Percentiles rank a stretch among this genome's conserved stretches.
These are phyloP conservation scores for Albugo candida DNA, from an alignment of 352 stramenopile genomes.

Conservation along the genomic window DNA sequence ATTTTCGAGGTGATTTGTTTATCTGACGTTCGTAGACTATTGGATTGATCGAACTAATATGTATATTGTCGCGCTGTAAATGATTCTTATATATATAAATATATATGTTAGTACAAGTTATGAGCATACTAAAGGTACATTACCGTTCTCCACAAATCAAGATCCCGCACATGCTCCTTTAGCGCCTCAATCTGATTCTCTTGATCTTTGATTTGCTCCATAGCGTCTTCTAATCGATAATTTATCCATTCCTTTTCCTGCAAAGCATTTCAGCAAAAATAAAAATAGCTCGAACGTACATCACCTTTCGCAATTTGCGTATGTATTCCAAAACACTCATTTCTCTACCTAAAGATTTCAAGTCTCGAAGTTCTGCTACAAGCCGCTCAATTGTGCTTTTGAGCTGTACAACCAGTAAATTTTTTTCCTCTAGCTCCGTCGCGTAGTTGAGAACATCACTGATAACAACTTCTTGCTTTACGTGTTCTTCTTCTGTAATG, in stretches of 20 bases:
- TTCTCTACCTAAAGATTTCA: constrained; percentile 59
- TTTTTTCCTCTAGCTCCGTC: constrained; percentile 66
- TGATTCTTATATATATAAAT: constrained; percentile 3
- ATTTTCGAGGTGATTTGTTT: constrained; percentile 3
- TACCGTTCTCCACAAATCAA: constrained; percentile 8
- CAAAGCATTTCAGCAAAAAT: not conserved
- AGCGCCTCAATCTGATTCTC: constrained; percentile 54
- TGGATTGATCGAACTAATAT: too few relatives aligned
- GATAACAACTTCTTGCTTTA: not conserved
- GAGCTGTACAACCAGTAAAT: constrained; percentile 58
- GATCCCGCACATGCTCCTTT: constrained; percentile 42
- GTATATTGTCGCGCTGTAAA: too few relatives aligned
- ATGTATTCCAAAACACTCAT: constrained; percentile 67
- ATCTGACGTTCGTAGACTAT: constrained; percentile 1
- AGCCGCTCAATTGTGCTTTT: constrained; percentile 62
- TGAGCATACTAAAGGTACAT: constrained; percentile 11
- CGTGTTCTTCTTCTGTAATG: not conserved
- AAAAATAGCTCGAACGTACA: not conserved
- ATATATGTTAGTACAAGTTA: constrained; percentile 1
- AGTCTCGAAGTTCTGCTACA: constrained; percentile 52
- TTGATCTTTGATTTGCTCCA: constrained; percentile 59
- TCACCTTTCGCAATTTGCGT: constrained; percentile 49
- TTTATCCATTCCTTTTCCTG: constrained; percentile 45
- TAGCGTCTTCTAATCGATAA: constrained; percentile 47
- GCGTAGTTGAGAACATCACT: constrained; percentile 9